Conservation (phyloP, 2,329 filamentous ascomycete species). For the Aspergillus glaucus region DNA sequence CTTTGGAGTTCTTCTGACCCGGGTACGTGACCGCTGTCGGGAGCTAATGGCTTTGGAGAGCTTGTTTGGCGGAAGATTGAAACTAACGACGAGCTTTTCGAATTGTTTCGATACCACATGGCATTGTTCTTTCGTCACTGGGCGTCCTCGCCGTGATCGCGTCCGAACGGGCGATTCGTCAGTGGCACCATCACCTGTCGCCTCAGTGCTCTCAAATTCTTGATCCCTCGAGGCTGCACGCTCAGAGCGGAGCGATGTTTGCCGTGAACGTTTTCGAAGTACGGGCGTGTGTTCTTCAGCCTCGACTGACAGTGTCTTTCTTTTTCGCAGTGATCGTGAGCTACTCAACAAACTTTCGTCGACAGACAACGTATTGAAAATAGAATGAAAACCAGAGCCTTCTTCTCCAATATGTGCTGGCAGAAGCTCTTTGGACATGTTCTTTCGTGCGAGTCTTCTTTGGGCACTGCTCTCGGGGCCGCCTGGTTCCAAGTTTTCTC, state of each 20-base stretch:
- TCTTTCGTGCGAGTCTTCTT: constrained; percentile 57
- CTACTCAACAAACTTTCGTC: constrained; percentile 70
- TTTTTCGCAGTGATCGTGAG: constrained; percentile 71
- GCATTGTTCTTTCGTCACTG: constrained; percentile 34
- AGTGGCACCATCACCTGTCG: constrained; percentile 4
- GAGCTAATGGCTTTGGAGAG: constrained; percentile 56
- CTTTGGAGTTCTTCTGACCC: constrained; percentile 41
- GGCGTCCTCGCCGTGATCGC: constrained; percentile 54
- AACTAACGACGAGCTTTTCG: constrained; percentile 51
- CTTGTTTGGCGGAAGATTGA: constrained; percentile 53
- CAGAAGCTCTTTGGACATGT: constrained; percentile 64
- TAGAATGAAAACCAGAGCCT: constrained; percentile 66
- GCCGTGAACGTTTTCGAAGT: constrained; percentile 46
- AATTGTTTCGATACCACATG: constrained; percentile 36
- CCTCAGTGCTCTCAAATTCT: constrained; percentile 14
- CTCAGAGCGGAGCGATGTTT: constrained; percentile 22
- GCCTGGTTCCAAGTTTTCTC: constrained; percentile 33
- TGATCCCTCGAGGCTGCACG: constrained; percentile 15
- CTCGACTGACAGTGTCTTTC: constrained; percentile 69
- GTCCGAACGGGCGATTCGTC: constrained; percentile 29
- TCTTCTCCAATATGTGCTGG: constrained; percentile 60
- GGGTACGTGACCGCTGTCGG: constrained; percentile 54
- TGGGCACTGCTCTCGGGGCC: constrained; percentile 17
- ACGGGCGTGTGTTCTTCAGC: constrained; percentile 42
- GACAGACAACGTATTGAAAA: constrained; percentile 67